Percentiles rank a stretch among this genome's conserved stretches.
These are phyloP conservation scores for Saccharomyces hybrid DNA, from an alignment of 1,139 yeast genomes.

Conservation along the genomic window DNA sequence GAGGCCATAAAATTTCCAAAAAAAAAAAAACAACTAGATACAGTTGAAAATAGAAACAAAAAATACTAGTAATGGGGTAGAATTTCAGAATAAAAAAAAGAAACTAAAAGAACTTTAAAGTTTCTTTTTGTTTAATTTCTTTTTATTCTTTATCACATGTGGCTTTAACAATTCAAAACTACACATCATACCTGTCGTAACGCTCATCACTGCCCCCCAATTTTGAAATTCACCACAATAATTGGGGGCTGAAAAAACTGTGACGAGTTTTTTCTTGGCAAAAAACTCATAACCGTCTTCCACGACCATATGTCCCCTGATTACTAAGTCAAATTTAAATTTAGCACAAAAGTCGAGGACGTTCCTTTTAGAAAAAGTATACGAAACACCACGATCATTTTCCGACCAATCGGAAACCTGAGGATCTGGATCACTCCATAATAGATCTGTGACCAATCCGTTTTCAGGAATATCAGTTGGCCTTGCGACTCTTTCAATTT, in stretches of 20 bases:
- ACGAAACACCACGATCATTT: conserved; percentile 83
- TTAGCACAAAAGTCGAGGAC: conserved; percentile 62
- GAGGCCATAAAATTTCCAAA: neutral
- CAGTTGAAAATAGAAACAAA: neutral
- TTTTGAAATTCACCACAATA: conserved; percentile 88
- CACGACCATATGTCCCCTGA: conserved; percentile 89
- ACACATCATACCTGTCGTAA: conserved; percentile 66
- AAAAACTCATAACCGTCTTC: conserved; percentile 90
- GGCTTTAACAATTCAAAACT: conserved; percentile 81
- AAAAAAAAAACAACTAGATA: neutral
- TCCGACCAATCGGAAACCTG: conserved; percentile 64
- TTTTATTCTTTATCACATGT: conserved; percentile 16
- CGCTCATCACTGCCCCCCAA: conserved; percentile 89
- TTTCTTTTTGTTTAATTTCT: neutral
- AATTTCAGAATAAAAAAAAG: neutral
- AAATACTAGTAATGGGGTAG: too few species aligned
- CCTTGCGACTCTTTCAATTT: conserved; percentile 61
- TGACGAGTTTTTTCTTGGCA: conserved; percentile 67
- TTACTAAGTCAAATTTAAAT: conserved; percentile 72
- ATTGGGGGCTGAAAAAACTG: conserved; percentile 82
- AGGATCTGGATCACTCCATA: conserved; percentile 86
- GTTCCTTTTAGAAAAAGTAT: conserved; percentile 67
- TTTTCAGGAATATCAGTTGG: conserved; percentile 86
- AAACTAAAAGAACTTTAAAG: neutral
- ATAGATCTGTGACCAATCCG: conserved; percentile 71